Evolutionary conservation across 1,284 basidiomycete species (phyloP), one percentile per base, ranked within the genome.

Genomic region (Pterula multifida): DNA sequence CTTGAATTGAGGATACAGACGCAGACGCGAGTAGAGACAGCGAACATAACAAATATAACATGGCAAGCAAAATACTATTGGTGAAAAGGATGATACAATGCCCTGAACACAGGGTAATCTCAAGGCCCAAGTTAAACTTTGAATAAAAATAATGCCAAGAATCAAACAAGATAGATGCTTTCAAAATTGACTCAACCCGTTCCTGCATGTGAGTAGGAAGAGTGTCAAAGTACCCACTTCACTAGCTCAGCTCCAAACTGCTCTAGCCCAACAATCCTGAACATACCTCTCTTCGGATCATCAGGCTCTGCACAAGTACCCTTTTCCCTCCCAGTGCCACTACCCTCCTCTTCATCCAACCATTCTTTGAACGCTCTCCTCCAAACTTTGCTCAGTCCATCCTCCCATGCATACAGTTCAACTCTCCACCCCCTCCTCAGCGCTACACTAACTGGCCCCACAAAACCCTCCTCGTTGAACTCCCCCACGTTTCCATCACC

Each of bases 401-500:
- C 80, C 59, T 86, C 83, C 87, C 87, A 90, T 3, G 85, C 85
- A 61, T 87, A 87, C 58, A 94, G 61, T 67, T 94, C 91, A 13
- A 94, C 89, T 53, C 71, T 74, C 91, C 90, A 94, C 1, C 90
- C 90, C 49, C 81, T 77, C 64, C 80, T 81, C 58, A 93, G 65
- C 9, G 91, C 90, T 11, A 81, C 80, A 50, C 85, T 70, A 12
- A 91, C 87, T 49, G 85, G 84, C 0, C 90, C 88, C 24, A 90
- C 63, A 65, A 93, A 94, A 2, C 90, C 90, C 58, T 90, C 85
- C 54, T 88, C 85, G 62, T 82, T 91, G 61, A 91, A 93, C 61
- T 93, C 84, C 1, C 87, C 86, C 11, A 84, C 82, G 59, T 89
- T 88, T 19, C 89, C 90, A 62, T 94, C 90, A 2, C 90, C 90